Evolutionary conservation across 169 alveolate genomes (phyloP), one percentile per base, ranked within the genome.

Genomic region (Neospora caninum): DNA sequence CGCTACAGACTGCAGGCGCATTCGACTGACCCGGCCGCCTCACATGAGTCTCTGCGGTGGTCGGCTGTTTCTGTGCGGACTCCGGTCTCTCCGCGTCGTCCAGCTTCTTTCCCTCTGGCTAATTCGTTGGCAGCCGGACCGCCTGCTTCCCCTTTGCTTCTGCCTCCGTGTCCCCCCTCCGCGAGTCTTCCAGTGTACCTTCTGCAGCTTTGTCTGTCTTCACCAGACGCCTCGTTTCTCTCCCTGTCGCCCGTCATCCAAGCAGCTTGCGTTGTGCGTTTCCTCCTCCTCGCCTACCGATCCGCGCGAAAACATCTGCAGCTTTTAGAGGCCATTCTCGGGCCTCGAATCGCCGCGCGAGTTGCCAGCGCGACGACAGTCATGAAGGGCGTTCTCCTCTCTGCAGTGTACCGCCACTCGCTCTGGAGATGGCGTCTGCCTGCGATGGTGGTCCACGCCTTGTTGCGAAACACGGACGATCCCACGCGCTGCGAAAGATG

Each of bases 391-490:
- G 87, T 34, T 4, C 43, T 78, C 31, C 87, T 78, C 45, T 22
- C 87, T 39, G 87, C 87, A 7, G 87, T 34, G 45, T 27, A 39
- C 7, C 7, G 41, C 13, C 25, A 34, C 29, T 78, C 87, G 27
- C 87, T 78, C 25, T 78, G 87, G 87, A 0, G 53, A 34, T 78
- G 87, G 87, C 42, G 87, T 31, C 43, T 78, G 53, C 87, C 87
- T 27, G 43, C 53, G 43, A 6, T 22, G 7, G 87, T 78, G 29
- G 45, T 78, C 9, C 87, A 78, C 43, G 45, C 42, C 7, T n/a
- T 78, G 20, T n/a, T 78, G 22, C 86, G 73, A 16, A 27, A 27
- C 73, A 22, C 20, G 34, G 34, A 4, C 73, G 34, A 64, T 64
- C 73, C 73, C 31, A 16, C 34, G 34, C 1, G 34, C 73, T 64